Evolutionary conservation across 208 protist genomes (phyloP).

Genomic region (Trypanosomatidae sp.): DNA sequence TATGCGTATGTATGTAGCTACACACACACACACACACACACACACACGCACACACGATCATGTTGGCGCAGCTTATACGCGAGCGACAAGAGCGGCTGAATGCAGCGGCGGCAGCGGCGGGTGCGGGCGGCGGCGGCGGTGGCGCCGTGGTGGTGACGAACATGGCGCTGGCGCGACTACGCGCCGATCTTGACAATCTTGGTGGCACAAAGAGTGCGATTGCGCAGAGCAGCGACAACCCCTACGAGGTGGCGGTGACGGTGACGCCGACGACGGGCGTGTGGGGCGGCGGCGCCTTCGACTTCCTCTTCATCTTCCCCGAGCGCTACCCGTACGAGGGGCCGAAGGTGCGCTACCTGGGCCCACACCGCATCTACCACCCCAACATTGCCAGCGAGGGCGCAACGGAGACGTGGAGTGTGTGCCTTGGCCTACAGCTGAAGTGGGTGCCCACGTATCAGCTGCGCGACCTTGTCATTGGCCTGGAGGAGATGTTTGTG

Average conservation of each 20-base stretch:
- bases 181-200: slow-evolving; percentile 43
- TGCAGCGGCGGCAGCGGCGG: too few species aligned
- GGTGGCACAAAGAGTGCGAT: slow-evolving; percentile 31
- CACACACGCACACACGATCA: too few species aligned
- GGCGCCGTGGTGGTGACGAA: too few species aligned
- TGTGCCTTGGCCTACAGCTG: slow-evolving; percentile 75
- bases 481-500: slow-evolving; percentile 66
- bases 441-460: slow-evolving; percentile 66
- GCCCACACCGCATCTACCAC: slow-evolving; percentile 65
- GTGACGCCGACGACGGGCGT: slow-evolving; percentile 22
- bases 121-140: too few species aligned
- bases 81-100: too few species aligned
- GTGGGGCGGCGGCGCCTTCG: slow-evolving; percentile 52
- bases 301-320: slow-evolving; percentile 54
- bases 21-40: too few species aligned
- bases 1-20: too few species aligned
- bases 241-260: slow-evolving; percentile 32
- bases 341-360: slow-evolving; percentile 63
- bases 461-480: slow-evolving; percentile 58
- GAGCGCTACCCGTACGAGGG: slow-evolving; percentile 69
- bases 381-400: slow-evolving; percentile 84
- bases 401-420: slow-evolving; percentile 47
- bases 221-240: slow-evolving; percentile 19
- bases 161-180: too few species aligned
- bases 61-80: too few species aligned